Evolutionary conservation across 306 rosid genomes (phyloP), one percentile per base, ranked within the genome.

Genomic region (Hippophae gyantsensis): DNA sequence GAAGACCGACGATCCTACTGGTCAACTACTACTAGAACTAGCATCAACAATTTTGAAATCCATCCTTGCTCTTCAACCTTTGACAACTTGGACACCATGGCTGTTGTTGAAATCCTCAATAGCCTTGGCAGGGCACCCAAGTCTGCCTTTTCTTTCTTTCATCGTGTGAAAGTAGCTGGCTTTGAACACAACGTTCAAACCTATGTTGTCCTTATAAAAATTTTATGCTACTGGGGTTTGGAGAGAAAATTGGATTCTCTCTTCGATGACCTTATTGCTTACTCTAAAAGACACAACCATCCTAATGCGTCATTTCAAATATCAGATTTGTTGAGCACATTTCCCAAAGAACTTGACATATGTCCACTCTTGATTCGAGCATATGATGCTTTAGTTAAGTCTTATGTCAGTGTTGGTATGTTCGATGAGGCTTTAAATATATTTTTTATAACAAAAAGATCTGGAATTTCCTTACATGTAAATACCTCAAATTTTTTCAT

Each of bases 381-480:
- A 2, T 79, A 73, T 65, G 66, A 81, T 68, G 78, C 71, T 12
- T 72, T 84, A 56, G 79, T 90, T 48, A 90, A 90, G 63, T 64
- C 87, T 56, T 85, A 77, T 64, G 87, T 65, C 26, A 72, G 76
- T 65, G 52, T 79, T 58, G 62, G 57, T 63, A 75, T 82, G 89
- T 90, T 87, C 62, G 94, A 84, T 65, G 80, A 76, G 43, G 97
- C 89, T 10, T 63, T 72, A 56, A 82, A 82, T 72, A 72, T 87
- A 68, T 66, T 90, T 48, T 84, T 82, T 32, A 75, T 14, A 10
- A 60, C 73, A 13, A 61, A 68, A 63, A 73, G 83, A 63, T 62
- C 68, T n/a, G 89, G 94, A 32, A 62, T 87, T 64, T 49, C 81
- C 58, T 90, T 84, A 0, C 84, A 74, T 69, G 62, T 87, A 51